Evolutionary conservation across 257 asterid species (phyloP).

Genomic region (Rhazya stricta): DNA sequence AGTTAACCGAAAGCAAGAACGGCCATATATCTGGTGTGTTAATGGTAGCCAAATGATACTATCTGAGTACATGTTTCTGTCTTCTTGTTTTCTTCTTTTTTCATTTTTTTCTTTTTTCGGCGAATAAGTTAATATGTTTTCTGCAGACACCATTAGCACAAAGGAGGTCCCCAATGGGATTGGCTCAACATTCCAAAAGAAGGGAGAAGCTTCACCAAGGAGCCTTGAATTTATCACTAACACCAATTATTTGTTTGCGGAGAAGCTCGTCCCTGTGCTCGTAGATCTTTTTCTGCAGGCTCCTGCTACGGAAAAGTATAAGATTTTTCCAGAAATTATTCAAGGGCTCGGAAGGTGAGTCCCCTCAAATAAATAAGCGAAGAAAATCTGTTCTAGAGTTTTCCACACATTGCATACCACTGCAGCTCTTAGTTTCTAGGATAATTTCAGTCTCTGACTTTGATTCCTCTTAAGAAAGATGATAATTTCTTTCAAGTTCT

Average conservation of each 20-base stretch:
- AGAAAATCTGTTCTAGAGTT: background rate
- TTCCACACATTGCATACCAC: background rate
- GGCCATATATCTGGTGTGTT: slow-evolving; percentile 27
- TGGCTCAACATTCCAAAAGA: slow-evolving; percentile 34
- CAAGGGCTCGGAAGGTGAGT: slow-evolving; percentile 93
- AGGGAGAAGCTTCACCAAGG: slow-evolving; percentile 34
- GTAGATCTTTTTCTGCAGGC: slow-evolving; percentile 75
- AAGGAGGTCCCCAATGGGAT: slow-evolving; percentile 33
- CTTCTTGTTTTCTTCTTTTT: background rate
- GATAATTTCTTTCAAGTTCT: background rate
- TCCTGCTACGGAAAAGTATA: slow-evolving; percentile 66
- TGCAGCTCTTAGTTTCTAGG: background rate
- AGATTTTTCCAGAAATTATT: slow-evolving; percentile 54
- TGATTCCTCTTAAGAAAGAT: background rate
- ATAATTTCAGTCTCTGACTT: background rate
- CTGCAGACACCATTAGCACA: slow-evolving; percentile 22
- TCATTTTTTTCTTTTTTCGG: too few relatives aligned
- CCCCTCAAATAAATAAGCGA: slow-evolving; percentile 5
- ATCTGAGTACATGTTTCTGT: background rate
- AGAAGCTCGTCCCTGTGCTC: slow-evolving; percentile 74
- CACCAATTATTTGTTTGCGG: slow-evolving; percentile 58
- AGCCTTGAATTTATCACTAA: slow-evolving; percentile 28
- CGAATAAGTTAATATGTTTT: background rate
- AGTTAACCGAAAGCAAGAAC: slow-evolving; percentile 29
- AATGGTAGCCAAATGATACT: slow-evolving; percentile 7